Conservation (phyloP, 306 rosid species). For the Psophocarpus tetragonolobus region DNA sequence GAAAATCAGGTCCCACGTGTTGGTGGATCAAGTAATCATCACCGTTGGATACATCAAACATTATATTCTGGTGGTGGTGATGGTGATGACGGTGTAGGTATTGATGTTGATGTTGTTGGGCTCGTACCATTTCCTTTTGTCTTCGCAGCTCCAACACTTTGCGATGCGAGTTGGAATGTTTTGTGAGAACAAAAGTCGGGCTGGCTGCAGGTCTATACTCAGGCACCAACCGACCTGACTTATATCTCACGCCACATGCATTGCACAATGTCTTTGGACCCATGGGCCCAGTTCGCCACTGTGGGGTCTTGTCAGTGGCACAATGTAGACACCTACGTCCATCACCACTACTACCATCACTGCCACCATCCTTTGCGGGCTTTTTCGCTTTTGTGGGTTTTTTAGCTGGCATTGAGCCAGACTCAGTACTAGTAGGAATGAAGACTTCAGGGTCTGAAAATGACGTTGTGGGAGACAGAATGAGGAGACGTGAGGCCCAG, state of each 20-base stretch:
- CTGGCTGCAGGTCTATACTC: conserved; percentile 95
- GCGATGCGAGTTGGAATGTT: conserved; percentile 94
- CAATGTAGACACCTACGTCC: conserved; percentile 83
- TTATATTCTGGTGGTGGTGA: conserved; percentile 40
- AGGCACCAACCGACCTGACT: conserved; percentile 83
- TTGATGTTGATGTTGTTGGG: conserved; percentile 46
- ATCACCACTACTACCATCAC: conserved; percentile 57
- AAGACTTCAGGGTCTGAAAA: conserved; percentile 37
- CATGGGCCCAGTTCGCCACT: conserved; percentile 90
- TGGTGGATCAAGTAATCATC: conserved; percentile 82
- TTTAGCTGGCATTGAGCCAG: not conserved
- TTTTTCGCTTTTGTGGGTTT: conserved; percentile 46
- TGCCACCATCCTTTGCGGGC: conserved; percentile 47
- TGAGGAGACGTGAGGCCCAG: conserved; percentile 72
- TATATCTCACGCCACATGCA: conserved; percentile 85
- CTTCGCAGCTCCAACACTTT: conserved; percentile 93
- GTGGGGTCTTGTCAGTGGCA: conserved; percentile 89
- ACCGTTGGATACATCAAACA: conserved; percentile 56
- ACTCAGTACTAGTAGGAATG: not conserved
- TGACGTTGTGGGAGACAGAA: conserved; percentile 44
- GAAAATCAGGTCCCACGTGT: conserved; percentile 63
- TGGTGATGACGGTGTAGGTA: conserved; percentile 24
- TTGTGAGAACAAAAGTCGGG: conserved; percentile 86
- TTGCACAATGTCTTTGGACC: conserved; percentile 88
- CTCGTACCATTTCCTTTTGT: conserved; percentile 65